Evolutionary conservation across 1,284 basidiomycete genomes (phyloP).

Genomic region (Schizophyllum amplum): DNA sequence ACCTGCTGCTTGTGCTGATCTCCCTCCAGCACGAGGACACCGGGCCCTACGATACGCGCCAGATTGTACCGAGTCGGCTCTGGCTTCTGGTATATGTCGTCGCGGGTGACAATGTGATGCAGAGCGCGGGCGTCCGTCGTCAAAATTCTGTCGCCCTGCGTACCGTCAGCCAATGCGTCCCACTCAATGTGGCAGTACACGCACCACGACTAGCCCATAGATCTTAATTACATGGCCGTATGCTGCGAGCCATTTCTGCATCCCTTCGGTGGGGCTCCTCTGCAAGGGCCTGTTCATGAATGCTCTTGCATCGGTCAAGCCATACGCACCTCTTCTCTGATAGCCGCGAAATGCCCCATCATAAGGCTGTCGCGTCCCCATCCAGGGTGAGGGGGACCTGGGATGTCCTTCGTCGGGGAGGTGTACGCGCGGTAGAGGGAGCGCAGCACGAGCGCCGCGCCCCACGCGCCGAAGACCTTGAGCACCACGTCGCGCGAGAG

Average conservation of each 20-base stretch:
- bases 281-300: background rate
- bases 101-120: conserved; percentile 5
- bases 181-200: no score
- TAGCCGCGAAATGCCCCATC: no score
- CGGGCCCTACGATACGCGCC: conserved; percentile 1
- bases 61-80: background rate
- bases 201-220: no score
- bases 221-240: background rate
- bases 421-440: background rate
- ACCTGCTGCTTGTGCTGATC: conserved; percentile 45
- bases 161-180: no score
- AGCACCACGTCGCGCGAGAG: background rate
- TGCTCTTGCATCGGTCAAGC: background rate
- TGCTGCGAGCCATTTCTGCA: background rate
- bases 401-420: conserved; percentile 2
- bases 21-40: conserved; percentile 6
- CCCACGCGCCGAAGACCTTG: background rate
- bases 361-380: background rate
- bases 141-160: background rate
- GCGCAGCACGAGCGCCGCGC: background rate
- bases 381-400: background rate
- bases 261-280: background rate
- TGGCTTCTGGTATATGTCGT: conserved; percentile 8
- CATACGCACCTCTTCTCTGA: background rate
- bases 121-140: conserved; percentile 8